phyloP scores from a whole-genome alignment of 1,139 yeast genomes.

The Pneumocystis carinii region DNA sequence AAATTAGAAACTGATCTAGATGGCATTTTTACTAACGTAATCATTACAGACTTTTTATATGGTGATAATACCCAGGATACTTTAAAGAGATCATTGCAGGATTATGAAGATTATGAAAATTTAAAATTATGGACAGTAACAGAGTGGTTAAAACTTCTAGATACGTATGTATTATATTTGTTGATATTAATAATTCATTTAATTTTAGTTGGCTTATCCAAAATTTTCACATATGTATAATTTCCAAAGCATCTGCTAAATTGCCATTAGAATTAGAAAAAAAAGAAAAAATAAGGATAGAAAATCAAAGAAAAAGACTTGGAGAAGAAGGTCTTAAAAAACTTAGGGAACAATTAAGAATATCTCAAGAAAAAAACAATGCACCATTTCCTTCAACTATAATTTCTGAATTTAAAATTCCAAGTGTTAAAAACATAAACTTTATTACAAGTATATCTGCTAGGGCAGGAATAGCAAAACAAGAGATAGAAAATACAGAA shows the following conservation, averaged over 20 bases:
- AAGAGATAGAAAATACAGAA: conserved; percentile 11
- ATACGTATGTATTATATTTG: conserved; percentile 16
- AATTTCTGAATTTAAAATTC: conserved; percentile 44
- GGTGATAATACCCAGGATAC: conserved; percentile 51
- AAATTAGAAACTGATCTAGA: conserved; percentile 11
- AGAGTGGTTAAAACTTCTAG: conserved; percentile 51
- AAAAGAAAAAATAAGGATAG: conserved; percentile 36
- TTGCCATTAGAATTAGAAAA: conserved; percentile 40
- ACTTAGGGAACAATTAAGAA: conserved; percentile 36
- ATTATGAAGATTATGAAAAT: conserved; percentile 44
- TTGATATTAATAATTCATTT: not conserved
- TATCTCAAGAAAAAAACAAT: conserved; percentile 58
- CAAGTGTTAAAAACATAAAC: conserved; percentile 60
- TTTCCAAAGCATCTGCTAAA: conserved; percentile 59
- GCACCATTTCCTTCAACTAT: conserved; percentile 57
- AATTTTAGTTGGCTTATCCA: conserved; percentile 34
- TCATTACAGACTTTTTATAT: conserved; percentile 67
- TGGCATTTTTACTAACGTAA: conserved; percentile 39
- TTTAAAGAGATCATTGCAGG: conserved; percentile 39
- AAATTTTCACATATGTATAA: conserved; percentile 54
- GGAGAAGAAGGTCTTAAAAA: conserved; percentile 49
- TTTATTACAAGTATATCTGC: conserved; percentile 60
- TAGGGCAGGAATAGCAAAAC: conserved; percentile 26
- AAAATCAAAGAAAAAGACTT: conserved; percentile 35
- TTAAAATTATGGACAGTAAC: conserved; percentile 46